phyloP scores from a whole-genome alignment of 768 basidiomycete genomes.

The Mycena leptocephala region DNA sequence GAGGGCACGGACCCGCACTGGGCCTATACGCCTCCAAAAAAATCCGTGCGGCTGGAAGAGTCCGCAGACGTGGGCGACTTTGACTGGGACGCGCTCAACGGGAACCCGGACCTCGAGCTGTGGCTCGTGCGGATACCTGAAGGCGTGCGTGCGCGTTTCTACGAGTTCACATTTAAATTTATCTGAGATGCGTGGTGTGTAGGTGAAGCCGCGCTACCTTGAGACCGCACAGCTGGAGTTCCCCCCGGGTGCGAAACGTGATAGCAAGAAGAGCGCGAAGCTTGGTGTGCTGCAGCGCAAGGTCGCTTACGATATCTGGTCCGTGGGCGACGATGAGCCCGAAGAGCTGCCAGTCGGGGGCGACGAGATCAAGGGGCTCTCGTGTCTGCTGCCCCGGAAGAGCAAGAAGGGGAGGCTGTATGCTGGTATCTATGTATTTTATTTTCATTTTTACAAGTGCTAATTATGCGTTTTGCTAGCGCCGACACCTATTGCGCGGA shows the following conservation, averaged over 20 bases:
- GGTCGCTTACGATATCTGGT: conserved; percentile 78
- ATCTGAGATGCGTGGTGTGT: neutral
- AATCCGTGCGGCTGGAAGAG: conserved; percentile 64
- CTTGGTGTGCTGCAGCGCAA: conserved; percentile 71
- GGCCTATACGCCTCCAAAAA: conserved; percentile 74
- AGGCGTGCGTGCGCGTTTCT: conserved; percentile 61
- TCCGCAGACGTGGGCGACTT: conserved; percentile 67
- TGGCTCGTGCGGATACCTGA: conserved; percentile 83
- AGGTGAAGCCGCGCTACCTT: conserved; percentile 81
- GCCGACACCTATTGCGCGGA: conserved; percentile 72
- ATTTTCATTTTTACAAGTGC: neutral
- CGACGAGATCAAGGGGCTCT: conserved; percentile 75
- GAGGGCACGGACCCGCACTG: conserved; percentile 71
- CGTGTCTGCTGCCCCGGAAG: conserved; percentile 77
- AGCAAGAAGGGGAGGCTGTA: conserved; percentile 74
- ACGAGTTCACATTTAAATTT: neutral
- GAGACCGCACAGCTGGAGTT: conserved; percentile 66
- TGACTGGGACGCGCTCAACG: conserved; percentile 78
- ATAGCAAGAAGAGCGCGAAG: conserved; percentile 50
- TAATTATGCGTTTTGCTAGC: conserved; percentile 52
- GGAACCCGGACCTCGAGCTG: conserved; percentile 74
- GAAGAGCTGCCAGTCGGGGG: conserved; percentile 59
- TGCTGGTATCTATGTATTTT: conserved; percentile 57
- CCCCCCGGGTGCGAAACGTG: conserved; percentile 51
- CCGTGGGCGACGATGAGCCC: conserved; percentile 61